These are phyloP conservation scores for Candida sakaeoensis DNA, from an alignment of 805 yeast species.

Conservation along the genomic window DNA sequence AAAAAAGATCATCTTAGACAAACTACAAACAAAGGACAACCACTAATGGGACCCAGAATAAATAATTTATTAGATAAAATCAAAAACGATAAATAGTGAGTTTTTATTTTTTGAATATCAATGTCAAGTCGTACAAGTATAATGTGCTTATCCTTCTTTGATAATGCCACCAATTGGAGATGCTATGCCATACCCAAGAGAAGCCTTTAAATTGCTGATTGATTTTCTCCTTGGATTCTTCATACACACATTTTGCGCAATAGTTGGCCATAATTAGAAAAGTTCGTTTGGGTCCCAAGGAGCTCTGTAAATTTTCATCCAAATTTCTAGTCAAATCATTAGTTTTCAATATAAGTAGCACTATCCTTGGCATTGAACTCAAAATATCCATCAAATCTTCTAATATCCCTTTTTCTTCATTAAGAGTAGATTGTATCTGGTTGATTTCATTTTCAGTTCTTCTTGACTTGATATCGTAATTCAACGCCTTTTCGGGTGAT, in stretches of 20 bases:
- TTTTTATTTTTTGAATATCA: constrained; percentile 16
- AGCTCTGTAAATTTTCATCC: constrained; percentile 78
- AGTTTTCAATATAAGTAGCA: constrained; percentile 82
- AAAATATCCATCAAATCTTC: constrained; percentile 76
- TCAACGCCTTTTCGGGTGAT: constrained; percentile 71
- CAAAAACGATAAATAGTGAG: constrained; percentile 38
- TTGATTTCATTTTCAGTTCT: constrained; percentile 62
- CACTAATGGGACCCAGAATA: constrained; percentile 86
- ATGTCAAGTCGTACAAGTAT: constrained; percentile 29
- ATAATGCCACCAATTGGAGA: constrained; percentile 31
- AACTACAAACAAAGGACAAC: constrained; percentile 76
- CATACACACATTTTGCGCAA: constrained; percentile 76
- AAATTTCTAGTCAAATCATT: constrained; percentile 88
- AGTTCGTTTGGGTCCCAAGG: constrained; percentile 83
- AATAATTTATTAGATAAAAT: constrained; percentile 75
- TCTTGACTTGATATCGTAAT: constrained; percentile 50
- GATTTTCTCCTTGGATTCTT: constrained; percentile 53
- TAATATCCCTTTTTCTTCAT: constrained; percentile 57
- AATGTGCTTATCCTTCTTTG: constrained; percentile 29
- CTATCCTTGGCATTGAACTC: constrained; percentile 78
- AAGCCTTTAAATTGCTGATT: constrained; percentile 10
- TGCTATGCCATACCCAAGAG: constrained; percentile 16
- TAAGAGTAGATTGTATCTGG: constrained; percentile 61
- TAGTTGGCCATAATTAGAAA: constrained; percentile 86
- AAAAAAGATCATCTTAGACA: constrained; percentile 39